These are phyloP conservation scores for Colletotrichum theobromicola DNA, from an alignment of 2,329 filamentous ascomycete species.

Conservation along the genomic window DNA sequence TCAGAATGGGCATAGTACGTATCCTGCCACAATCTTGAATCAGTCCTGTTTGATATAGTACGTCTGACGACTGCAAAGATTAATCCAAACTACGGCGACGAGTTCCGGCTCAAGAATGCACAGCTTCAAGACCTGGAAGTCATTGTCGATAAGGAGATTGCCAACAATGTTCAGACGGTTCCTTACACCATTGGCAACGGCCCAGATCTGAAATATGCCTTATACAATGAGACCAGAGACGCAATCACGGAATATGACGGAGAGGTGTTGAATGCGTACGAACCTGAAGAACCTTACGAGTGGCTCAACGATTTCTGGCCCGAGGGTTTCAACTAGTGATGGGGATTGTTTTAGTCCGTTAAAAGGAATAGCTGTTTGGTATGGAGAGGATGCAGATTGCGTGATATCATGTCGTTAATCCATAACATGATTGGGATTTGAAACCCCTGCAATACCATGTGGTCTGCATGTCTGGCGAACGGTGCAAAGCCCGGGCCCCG, in stretches of 20 bases:
- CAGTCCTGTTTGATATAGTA: accelerated
- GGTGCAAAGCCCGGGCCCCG: background rate
- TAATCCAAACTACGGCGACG: slow-evolving; percentile 33
- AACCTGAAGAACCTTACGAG: slow-evolving; percentile 49
- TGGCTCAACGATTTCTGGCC: slow-evolving; percentile 59
- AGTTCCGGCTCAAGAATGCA: slow-evolving; percentile 31
- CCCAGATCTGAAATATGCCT: slow-evolving; percentile 31
- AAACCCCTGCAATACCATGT: background rate
- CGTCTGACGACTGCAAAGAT: slow-evolving; percentile 22
- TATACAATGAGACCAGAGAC: slow-evolving; percentile 31
- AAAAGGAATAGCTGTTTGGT: background rate
- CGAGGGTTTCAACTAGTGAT: slow-evolving; percentile 25
- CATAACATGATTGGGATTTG: background rate
- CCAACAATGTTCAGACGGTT: slow-evolving; percentile 32
- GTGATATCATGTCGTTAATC: background rate
- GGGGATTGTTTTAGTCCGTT: background rate
- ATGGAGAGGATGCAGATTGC: background rate
- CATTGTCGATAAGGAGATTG: slow-evolving; percentile 32
- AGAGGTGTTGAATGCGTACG: slow-evolving; percentile 24
- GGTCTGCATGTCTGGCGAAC: background rate
- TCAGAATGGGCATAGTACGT: slow-evolving; percentile 28
- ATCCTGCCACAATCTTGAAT: background rate
- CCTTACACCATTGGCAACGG: slow-evolving; percentile 29
- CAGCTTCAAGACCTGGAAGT: slow-evolving; percentile 29
- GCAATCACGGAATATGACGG: slow-evolving; percentile 30